Evolutionary conservation across 345 rosid genomes (phyloP).

Genomic region (sweet orange (Citrus sinensis)): DNA sequence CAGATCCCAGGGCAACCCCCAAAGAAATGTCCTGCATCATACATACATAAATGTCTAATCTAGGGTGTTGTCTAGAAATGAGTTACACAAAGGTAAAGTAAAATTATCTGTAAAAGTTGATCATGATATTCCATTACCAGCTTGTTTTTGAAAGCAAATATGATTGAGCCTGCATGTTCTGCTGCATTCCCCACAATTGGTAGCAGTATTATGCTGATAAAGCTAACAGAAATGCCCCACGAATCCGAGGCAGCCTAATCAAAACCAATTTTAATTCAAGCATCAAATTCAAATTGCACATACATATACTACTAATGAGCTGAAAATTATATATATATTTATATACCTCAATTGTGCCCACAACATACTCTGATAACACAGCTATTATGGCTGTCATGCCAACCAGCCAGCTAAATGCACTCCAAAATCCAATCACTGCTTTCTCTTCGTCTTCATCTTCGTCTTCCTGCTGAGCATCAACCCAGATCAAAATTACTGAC

Average conservation of each 20-base stretch:
- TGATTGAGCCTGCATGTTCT: slow-evolving; percentile 90
- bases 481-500: not conserved
- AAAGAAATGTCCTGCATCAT: slow-evolving; percentile 73
- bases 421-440: slow-evolving; percentile 79
- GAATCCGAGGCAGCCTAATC: slow-evolving; percentile 77
- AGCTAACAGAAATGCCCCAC: slow-evolving; percentile 86
- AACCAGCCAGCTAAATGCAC: slow-evolving; percentile 69
- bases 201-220: slow-evolving; percentile 78
- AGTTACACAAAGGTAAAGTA: not conserved
- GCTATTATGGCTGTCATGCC: slow-evolving; percentile 79
- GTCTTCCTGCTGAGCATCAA: slow-evolving; percentile 18
- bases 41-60: not conserved
- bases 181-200: slow-evolving; percentile 99
- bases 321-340: not conserved
- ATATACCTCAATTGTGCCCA: slow-evolving; percentile 84
- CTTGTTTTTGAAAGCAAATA: slow-evolving; percentile 86
- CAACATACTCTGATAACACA: slow-evolving; percentile 77
- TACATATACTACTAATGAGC: not conserved
- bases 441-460: slow-evolving; percentile 65
- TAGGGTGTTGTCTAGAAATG: not conserved
- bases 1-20: slow-evolving; percentile 90
- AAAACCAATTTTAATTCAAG: not conserved
- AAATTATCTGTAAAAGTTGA: not conserved
- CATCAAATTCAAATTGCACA: not conserved
- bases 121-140: slow-evolving; percentile 39